Conservation (phyloP, 2,329 filamentous ascomycete species). For the Ilyonectria robusta region DNA sequence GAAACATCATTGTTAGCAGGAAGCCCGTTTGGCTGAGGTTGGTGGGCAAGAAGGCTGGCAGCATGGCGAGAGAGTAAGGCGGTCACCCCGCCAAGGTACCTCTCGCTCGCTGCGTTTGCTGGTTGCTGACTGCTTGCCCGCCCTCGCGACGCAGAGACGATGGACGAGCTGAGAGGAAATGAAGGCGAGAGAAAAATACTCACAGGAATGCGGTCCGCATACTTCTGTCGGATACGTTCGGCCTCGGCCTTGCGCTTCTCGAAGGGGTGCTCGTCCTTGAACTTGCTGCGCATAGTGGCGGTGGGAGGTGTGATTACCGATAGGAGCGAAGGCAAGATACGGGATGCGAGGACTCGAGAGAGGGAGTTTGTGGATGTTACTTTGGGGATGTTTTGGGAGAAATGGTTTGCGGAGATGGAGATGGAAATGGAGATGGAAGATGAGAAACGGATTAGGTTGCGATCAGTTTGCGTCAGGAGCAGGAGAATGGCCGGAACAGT, state of each 20-base stretch:
- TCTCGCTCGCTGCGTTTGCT: conserved; percentile 9
- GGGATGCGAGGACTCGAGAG: conserved; percentile 7
- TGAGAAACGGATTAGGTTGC: conserved; percentile 47
- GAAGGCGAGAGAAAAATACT: conserved; percentile 57
- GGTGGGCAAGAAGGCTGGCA: not conserved
- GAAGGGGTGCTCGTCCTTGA: conserved; percentile 99
- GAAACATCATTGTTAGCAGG: conserved; percentile 13
- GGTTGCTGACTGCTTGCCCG: not conserved
- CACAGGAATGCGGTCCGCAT: conserved; percentile 97
- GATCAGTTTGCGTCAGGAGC: conserved; percentile 48
- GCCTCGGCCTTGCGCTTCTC: conserved; percentile 99
- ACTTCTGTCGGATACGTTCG: conserved; percentile 99
- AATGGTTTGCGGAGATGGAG: conserved; percentile 33
- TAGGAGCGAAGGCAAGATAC: conserved; percentile 21
- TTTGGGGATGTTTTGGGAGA: conserved; percentile 11
- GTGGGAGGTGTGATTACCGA: conserved; percentile 47
- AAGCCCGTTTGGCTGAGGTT: not conserved
- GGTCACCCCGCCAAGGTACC: conserved; percentile 39
- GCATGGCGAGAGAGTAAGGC: conserved; percentile 20
- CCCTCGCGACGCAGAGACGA: not conserved
- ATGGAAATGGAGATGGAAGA: conserved; percentile 43
- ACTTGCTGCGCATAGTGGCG: conserved; percentile 94
- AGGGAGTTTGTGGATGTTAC: not conserved
- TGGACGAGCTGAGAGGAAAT: conserved; percentile 5
- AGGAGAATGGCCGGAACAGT: conserved; percentile 46